These are phyloP conservation scores for Prunus fruticosa DNA, from an alignment of 306 rosid species.

Conservation along the genomic window DNA sequence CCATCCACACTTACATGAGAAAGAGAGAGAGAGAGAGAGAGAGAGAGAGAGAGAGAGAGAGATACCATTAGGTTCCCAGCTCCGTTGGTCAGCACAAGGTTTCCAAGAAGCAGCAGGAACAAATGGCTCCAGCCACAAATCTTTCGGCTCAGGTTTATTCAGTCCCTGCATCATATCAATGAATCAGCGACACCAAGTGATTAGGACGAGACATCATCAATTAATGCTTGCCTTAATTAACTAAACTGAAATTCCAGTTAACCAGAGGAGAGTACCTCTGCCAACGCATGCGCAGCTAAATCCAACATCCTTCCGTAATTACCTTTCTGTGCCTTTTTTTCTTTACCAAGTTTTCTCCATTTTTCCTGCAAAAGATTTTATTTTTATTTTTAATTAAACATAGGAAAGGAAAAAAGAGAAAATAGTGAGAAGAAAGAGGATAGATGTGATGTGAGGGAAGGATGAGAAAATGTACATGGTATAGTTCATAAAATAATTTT, in stretches of 20 bases:
- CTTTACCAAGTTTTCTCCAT: slow-evolving; percentile 46
- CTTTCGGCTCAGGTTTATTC: slow-evolving; percentile 87
- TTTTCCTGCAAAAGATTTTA: slow-evolving; percentile 47
- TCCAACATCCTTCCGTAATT: slow-evolving; percentile 74
- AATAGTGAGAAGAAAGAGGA: not conserved
- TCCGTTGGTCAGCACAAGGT: slow-evolving; percentile 85
- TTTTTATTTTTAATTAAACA: not conserved
- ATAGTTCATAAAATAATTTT: not conserved
- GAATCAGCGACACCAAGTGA: slow-evolving; percentile 13
- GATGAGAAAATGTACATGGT: not conserved
- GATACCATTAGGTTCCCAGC: slow-evolving; percentile 75
- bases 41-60: slow-evolving; percentile 21
- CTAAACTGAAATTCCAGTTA: not conserved
- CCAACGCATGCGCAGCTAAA: slow-evolving; percentile 90
- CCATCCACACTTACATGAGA: not conserved
- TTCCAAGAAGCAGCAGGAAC: slow-evolving; percentile 87
- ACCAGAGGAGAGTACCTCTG: slow-evolving; percentile 62
- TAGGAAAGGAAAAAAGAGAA: not conserved
- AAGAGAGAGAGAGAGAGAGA: slow-evolving; percentile 10
- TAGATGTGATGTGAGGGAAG: not conserved
- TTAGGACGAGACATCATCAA: not conserved
- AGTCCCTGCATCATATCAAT: slow-evolving; percentile 48
- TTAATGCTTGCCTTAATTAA: not conserved
- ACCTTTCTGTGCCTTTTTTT: slow-evolving; percentile 50
- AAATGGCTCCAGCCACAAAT: slow-evolving; percentile 91